Percentiles rank a stretch among this genome's conserved stretches.
Conservation (phyloP, 148 eudicot species). For the Spergularia bocconei region DNA sequence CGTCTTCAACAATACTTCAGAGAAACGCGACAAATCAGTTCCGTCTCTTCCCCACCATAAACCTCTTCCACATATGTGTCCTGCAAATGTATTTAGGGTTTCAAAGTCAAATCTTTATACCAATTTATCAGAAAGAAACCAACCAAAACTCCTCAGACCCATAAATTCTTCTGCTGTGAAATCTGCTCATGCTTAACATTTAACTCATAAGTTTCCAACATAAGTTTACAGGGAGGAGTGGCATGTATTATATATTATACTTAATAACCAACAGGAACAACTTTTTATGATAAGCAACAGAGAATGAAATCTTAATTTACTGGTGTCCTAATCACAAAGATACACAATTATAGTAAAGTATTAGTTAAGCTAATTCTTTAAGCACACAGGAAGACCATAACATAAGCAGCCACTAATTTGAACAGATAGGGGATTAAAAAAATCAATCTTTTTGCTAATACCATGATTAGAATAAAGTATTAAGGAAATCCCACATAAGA, state of each 20-base stretch:
- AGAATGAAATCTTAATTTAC: conserved; percentile 31
- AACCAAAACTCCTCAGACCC: background rate
- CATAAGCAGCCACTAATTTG: conserved; percentile 37
- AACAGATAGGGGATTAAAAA: conserved; percentile 37
- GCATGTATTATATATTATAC: conserved; percentile 16
- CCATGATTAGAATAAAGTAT: conserved; percentile 43
- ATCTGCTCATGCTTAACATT: background rate
- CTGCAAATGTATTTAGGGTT: conserved; percentile 23
- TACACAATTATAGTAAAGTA: conserved; percentile 38
- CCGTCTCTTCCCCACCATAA: conserved; percentile 13
- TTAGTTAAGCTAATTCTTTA: conserved; percentile 59
- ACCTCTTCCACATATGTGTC: conserved; percentile 15
- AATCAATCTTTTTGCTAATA: conserved; percentile 37
- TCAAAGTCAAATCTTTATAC: conserved; percentile 4
- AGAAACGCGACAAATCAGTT: conserved; percentile 19
- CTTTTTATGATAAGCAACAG: conserved; percentile 18
- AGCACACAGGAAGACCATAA: conserved; percentile 32
- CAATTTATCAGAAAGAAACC: background rate
- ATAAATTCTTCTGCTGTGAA: background rate
- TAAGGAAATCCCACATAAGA: conserved; percentile 52
- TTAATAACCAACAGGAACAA: conserved; percentile 19
- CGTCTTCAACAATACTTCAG: conserved; percentile 24
- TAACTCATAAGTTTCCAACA: conserved; percentile 11
- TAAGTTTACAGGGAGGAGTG: conserved; percentile 20
- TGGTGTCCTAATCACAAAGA: conserved; percentile 62